phyloP scores from a whole-genome alignment of 805 yeast species.

The Monosporozyma servazzii region DNA sequence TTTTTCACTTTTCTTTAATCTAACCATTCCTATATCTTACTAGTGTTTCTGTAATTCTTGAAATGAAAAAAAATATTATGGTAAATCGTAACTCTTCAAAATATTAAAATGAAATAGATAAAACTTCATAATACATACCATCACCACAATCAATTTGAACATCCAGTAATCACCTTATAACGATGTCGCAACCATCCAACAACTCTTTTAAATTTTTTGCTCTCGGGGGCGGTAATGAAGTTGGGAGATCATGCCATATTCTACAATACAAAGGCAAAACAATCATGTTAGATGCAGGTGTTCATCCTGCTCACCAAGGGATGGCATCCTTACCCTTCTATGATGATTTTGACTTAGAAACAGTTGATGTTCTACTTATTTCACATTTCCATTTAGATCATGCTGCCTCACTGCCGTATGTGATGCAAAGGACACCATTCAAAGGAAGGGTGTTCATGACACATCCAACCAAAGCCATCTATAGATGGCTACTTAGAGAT shows the following conservation, averaged over 20 bases:
- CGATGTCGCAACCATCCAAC: slow-evolving; percentile 13
- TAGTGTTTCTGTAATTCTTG: not conserved
- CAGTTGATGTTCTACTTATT: slow-evolving; percentile 75
- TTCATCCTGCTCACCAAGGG: slow-evolving; percentile 92
- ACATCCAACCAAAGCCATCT: slow-evolving; percentile 96
- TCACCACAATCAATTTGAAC: not conserved
- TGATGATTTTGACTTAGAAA: slow-evolving; percentile 86
- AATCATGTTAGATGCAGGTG: slow-evolving; percentile 95
- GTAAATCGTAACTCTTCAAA: not conserved
- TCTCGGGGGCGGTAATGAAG: slow-evolving; percentile 97
- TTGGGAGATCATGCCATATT: slow-evolving; percentile 92
- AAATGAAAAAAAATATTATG: not conserved
- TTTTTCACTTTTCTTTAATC: not conserved
- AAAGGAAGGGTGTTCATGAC: slow-evolving; percentile 97
- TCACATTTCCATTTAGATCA: slow-evolving; percentile 97
- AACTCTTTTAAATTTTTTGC: slow-evolving; percentile 63
- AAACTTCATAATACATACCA: not conserved
- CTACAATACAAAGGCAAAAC: slow-evolving; percentile 88
- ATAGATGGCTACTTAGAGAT: slow-evolving; percentile 89
- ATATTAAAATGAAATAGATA: not conserved
- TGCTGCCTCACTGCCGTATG: slow-evolving; percentile 95
- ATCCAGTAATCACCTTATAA: not conserved
- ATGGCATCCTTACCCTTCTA: slow-evolving; percentile 87
- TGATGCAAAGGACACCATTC: slow-evolving; percentile 93
- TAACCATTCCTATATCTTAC: too few species aligned